Conservation (phyloP, 2,329 filamentous ascomycete genomes). For the Sarocladium strictum region DNA sequence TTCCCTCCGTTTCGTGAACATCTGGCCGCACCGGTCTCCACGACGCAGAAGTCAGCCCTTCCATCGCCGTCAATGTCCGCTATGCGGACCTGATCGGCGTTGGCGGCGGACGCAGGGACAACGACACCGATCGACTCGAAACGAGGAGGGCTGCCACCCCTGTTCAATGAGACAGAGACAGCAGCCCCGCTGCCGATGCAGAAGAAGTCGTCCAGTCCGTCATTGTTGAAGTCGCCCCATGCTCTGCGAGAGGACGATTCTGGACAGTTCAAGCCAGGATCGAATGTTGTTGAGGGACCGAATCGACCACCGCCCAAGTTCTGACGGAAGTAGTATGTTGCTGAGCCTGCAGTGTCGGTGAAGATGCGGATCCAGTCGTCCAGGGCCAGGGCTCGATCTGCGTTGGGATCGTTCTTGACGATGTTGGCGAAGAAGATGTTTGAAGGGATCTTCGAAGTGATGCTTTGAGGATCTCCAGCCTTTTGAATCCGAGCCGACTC, state of each 20-base stretch:
- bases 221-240: not conserved
- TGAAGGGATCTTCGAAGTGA: constrained; percentile 4
- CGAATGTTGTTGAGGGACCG: not conserved
- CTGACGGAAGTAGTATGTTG: constrained; percentile 19
- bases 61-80: constrained; percentile 17
- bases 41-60: constrained; percentile 11
- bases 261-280: not conserved
- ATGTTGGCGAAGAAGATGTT: constrained; percentile 11
- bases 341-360: not conserved
- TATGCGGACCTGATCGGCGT: too few relatives aligned
- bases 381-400: not conserved
- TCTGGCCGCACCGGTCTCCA: constrained; percentile 5
- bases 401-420: not conserved
- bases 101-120: not conserved
- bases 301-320: constrained; percentile 3
- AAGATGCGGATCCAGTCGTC: constrained; percentile 9
- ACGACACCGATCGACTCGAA: not conserved
- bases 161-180: not conserved
- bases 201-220: not conserved
- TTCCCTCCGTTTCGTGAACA: constrained; percentile 10
- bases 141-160: not conserved
- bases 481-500: constrained; percentile 12
- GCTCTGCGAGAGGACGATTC: too few relatives aligned
- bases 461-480: constrained; percentile 11
- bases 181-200: not conserved